Evolutionary conservation across 352 stramenopile genomes (phyloP).

Genomic region (Pythium coloratum): DNA sequence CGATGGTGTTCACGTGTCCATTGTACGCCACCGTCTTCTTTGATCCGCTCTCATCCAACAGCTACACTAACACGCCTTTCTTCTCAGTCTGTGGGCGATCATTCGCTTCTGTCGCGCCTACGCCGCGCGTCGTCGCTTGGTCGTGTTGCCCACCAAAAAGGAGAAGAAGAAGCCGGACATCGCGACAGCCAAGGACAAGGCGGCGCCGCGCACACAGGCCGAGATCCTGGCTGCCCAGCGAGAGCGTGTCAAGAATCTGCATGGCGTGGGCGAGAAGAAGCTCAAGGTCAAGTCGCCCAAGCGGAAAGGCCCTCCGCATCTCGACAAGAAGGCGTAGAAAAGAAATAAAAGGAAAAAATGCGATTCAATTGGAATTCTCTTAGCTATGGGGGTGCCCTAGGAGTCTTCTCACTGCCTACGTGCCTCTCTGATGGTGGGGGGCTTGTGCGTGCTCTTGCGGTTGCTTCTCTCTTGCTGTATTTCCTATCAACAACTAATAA

Average conservation of each 20-base stretch:
- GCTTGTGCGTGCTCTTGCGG: not conserved
- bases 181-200: slow-evolving; percentile 56
- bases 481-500: slow-evolving; percentile 32
- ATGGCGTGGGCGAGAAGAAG: slow-evolving; percentile 67
- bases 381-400: slow-evolving; percentile 5
- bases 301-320: slow-evolving; percentile 57
- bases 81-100: slow-evolving; percentile 66
- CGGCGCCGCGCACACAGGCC: slow-evolving; percentile 64
- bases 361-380: slow-evolving; percentile 7
- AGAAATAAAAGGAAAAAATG: slow-evolving; percentile 9
- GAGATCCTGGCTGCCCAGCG: slow-evolving; percentile 79
- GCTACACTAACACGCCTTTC: not conserved
- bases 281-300: slow-evolving; percentile 66
- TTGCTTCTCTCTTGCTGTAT: slow-evolving; percentile 14
- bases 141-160: slow-evolving; percentile 67
- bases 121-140: slow-evolving; percentile 43
- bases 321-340: slow-evolving; percentile 30
- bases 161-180: slow-evolving; percentile 81
- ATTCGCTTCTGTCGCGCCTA: slow-evolving; percentile 75
- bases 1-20: slow-evolving; percentile 81
- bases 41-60: not conserved
- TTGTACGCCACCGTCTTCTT: slow-evolving; percentile 38
- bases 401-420: slow-evolving; percentile 4
- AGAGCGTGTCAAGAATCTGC: slow-evolving; percentile 58
- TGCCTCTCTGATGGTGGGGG: slow-evolving; percentile 3